These are phyloP conservation scores for Sorghum bicolor DNA, from an alignment of 176 grass and related monocot species.

Conservation along the genomic window DNA sequence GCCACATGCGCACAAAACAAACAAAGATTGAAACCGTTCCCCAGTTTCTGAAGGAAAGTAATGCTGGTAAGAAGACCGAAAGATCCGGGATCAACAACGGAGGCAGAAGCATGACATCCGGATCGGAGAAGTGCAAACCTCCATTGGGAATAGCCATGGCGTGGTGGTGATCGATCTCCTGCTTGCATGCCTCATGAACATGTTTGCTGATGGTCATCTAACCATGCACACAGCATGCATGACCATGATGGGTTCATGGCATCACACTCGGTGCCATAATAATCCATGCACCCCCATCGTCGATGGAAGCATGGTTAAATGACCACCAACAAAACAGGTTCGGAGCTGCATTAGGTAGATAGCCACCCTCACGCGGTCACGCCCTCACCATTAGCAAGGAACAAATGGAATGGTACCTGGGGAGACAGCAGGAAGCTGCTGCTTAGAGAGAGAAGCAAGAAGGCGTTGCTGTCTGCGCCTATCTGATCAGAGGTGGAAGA, in stretches of 20 bases:
- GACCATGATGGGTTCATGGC: not conserved
- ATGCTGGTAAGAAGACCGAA: not conserved
- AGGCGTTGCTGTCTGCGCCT: not conserved
- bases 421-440: not conserved
- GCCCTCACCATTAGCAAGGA: too few relatives aligned
- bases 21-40: not conserved
- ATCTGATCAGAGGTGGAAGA: not conserved
- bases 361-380: not conserved
- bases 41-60: not conserved
- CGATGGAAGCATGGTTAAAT: slow-evolving; percentile 14
- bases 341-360: not conserved
- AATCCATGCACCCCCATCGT: not conserved
- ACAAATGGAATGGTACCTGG: not conserved
- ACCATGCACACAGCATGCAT: slow-evolving; percentile 19
- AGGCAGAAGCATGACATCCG: not conserved
- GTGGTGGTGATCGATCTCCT: not conserved
- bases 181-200: slow-evolving; percentile 31
- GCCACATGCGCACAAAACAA: not conserved
- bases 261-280: too few relatives aligned
- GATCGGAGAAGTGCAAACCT: not conserved
- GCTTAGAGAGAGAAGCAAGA: not conserved
- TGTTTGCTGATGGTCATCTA: slow-evolving; percentile 83
- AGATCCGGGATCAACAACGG: not conserved
- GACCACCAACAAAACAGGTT: slow-evolving; percentile 42
- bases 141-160: not conserved